Conservation (phyloP, 2,329 filamentous ascomycete species). For the Alternaria incomplexa region DNA sequence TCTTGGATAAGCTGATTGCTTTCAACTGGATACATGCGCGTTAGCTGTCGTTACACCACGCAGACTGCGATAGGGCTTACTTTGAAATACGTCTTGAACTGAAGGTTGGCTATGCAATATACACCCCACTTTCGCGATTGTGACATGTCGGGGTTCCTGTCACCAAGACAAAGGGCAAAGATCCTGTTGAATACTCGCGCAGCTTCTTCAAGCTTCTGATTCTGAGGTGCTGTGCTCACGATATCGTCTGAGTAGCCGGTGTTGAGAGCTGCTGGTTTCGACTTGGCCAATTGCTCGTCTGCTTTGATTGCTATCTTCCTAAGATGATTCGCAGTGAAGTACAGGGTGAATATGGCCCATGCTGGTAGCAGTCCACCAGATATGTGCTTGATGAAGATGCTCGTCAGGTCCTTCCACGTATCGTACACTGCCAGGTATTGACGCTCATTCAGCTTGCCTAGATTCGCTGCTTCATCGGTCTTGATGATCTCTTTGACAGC, state of each 20-base stretch:
- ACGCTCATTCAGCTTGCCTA: conserved; percentile 52
- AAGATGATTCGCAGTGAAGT: conserved; percentile 84
- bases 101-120: conserved; percentile 90
- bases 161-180: conserved; percentile 87
- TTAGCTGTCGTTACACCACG: conserved; percentile 4
- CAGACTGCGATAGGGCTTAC: conserved; percentile 35
- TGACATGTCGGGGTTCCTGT: conserved; percentile 76
- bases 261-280: conserved; percentile 55
- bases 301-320: conserved; percentile 89
- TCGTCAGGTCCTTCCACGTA: conserved; percentile 84
- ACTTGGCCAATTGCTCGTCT: conserved; percentile 70
- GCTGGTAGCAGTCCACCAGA: conserved; percentile 76
- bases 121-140: conserved; percentile 98
- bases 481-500: conserved; percentile 75
- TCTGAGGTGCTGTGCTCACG: conserved; percentile 66
- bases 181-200: conserved; percentile 90
- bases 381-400: conserved; percentile 80
- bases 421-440: conserved; percentile 86
- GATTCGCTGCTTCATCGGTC: conserved; percentile 62
- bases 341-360: conserved; percentile 93
- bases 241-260: conserved; percentile 78
- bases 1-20: conserved; percentile 85
- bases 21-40: conserved; percentile 63
- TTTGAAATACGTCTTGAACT: conserved; percentile 99
- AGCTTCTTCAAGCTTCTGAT: conserved; percentile 88